Evolutionary conservation across 192 early-diverging fungal species (phyloP).

Genomic region (Backusella westeae): DNA sequence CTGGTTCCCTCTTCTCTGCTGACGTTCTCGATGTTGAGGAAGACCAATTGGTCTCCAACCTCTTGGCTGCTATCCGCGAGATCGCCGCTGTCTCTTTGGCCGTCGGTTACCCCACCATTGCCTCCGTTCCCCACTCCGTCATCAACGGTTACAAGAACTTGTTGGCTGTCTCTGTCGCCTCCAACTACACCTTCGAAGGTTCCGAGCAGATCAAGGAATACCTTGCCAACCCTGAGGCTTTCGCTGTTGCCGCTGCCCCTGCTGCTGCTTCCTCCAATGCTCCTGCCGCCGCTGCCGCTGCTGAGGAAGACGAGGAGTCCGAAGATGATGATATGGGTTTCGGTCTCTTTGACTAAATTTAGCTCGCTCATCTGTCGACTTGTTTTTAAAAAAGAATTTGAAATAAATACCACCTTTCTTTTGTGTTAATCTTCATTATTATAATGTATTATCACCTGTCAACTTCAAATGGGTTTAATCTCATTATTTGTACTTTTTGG

Average conservation of each 20-base stretch:
- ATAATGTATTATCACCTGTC: no score
- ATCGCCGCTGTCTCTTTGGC: slow-evolving; percentile 84
- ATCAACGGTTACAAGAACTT: slow-evolving; percentile 99
- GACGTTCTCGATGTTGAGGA: slow-evolving; percentile 90
- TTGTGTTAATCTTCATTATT: neutral
- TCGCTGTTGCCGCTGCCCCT: slow-evolving; percentile 77
- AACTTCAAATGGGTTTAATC: no score
- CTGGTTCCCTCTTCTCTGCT: slow-evolving; percentile 86
- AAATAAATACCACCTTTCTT: neutral
- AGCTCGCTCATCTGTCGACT: slow-evolving; percentile 38
- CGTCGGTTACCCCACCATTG: slow-evolving; percentile 73
- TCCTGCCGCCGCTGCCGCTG: slow-evolving; percentile 11
- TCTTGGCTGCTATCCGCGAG: slow-evolving; percentile 68
- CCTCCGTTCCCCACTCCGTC: slow-evolving; percentile 92
- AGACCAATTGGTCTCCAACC: slow-evolving; percentile 59
- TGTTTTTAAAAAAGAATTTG: neutral
- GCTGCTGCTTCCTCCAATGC: slow-evolving; percentile 5
- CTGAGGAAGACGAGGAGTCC: slow-evolving; percentile 7
- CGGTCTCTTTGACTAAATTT: slow-evolving; percentile 32
- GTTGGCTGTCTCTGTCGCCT: slow-evolving; percentile 84
- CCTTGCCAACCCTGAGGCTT: slow-evolving; percentile 87
- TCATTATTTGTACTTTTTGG: no score
- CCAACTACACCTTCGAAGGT: slow-evolving; percentile 89
- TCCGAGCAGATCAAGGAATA: slow-evolving; percentile 94
- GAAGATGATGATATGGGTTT: slow-evolving; percentile 33